These are phyloP conservation scores for Rhodomyrtus tomentosa DNA, from an alignment of 345 rosid genomes.

Conservation along the genomic window DNA sequence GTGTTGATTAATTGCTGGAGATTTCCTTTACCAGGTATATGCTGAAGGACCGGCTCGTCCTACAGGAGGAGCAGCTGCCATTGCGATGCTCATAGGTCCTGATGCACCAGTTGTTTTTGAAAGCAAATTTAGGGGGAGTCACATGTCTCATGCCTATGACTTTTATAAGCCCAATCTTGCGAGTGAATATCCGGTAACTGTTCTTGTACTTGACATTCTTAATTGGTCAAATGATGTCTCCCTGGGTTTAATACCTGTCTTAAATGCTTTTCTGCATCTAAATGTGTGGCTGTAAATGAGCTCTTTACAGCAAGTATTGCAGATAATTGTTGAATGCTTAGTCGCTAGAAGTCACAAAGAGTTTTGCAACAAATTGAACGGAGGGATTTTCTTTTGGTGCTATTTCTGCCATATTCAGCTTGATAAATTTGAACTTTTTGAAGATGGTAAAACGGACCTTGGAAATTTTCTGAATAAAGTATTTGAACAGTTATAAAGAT, in stretches of 20 bases:
- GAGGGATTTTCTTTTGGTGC: not conserved
- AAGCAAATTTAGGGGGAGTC: conserved; percentile 87
- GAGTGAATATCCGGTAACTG: conserved; percentile 95
- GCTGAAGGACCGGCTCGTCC: conserved; percentile 99
- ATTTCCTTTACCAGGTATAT: conserved; percentile 58
- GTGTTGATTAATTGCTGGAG: not conserved
- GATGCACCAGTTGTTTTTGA: conserved; percentile 86
- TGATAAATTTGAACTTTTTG: not conserved
- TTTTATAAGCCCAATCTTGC: conserved; percentile 98
- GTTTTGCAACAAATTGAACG: not conserved
- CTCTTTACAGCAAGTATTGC: not conserved
- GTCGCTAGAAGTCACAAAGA: not conserved
- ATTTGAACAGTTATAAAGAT: not conserved
- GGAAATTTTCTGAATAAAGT: not conserved
- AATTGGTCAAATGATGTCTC: not conserved
- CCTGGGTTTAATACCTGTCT: not conserved
- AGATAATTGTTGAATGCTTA: not conserved
- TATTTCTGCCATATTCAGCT: not conserved
- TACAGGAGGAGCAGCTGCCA: conserved; percentile 98
- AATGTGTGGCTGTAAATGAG: not conserved
- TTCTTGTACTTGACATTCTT: not conserved
- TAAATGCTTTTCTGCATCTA: not conserved
- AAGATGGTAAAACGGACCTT: not conserved
- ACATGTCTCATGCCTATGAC: conserved; percentile 95
- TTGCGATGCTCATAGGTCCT: conserved; percentile 88